These are phyloP conservation scores for Centrapalus pauciflorus DNA, from an alignment of 129 eudicot genomes.

Conservation along the genomic window DNA sequence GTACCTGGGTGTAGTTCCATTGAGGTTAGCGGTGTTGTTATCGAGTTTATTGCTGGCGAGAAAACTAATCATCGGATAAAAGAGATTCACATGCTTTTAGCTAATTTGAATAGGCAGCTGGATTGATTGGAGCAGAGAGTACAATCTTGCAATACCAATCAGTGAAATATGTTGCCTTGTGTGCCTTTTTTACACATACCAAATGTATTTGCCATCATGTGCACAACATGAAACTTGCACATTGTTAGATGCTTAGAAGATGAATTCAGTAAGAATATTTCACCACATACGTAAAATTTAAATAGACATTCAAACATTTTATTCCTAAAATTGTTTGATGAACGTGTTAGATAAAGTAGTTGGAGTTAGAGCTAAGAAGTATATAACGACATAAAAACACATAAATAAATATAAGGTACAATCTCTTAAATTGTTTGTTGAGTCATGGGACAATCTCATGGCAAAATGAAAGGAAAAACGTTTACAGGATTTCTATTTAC, in stretches of 20 bases:
- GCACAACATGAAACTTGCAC: slow-evolving; percentile 30
- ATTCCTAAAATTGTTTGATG: too few relatives aligned
- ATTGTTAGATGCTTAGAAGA: slow-evolving; percentile 26
- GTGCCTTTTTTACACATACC: background rate
- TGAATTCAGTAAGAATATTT: slow-evolving; percentile 26
- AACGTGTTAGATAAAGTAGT: too few relatives aligned
- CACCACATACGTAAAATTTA: slow-evolving; percentile 18
- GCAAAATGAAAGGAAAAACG: too few relatives aligned
- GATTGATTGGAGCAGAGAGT: too few relatives aligned
- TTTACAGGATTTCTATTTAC: too few relatives aligned
- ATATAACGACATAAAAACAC: too few relatives aligned
- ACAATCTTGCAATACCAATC: too few relatives aligned
- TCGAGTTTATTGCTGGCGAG: slow-evolving; percentile 63
- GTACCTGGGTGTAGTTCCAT: slow-evolving; percentile 60
- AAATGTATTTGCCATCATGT: slow-evolving; percentile 10
- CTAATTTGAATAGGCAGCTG: slow-evolving; percentile 32
- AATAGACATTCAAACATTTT: background rate
- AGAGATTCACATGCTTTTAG: slow-evolving; percentile 31
- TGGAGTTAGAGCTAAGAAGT: too few relatives aligned
- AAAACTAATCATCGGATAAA: slow-evolving; percentile 30
- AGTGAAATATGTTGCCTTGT: too few relatives aligned
- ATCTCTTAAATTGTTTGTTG: too few relatives aligned
- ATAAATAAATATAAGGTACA: too few relatives aligned
- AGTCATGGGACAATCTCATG: too few relatives aligned
- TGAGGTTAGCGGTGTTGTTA: slow-evolving; percentile 46